Conservation (phyloP, 495 filamentous ascomycete genomes). For the Aspergillus homomorphus region DNA sequence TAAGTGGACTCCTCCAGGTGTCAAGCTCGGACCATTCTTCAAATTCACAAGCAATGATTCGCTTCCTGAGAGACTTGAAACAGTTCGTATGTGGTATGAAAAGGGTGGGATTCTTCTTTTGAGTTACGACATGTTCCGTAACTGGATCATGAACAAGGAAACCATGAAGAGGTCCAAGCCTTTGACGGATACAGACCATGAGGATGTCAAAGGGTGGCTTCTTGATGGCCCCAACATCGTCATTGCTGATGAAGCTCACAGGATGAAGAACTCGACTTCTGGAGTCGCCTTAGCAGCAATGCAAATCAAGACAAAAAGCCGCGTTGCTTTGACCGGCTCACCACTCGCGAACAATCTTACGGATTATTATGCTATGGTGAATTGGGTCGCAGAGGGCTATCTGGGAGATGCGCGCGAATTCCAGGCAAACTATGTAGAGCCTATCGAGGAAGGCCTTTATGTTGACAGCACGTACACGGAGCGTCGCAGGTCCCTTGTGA, state of each 20-base stretch:
- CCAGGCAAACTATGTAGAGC: slow-evolving; percentile 60
- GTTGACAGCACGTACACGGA: slow-evolving; percentile 55
- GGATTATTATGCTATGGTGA: slow-evolving; percentile 83
- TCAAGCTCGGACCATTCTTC: slow-evolving; percentile 47
- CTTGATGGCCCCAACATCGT: slow-evolving; percentile 65
- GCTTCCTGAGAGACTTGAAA: slow-evolving; percentile 33
- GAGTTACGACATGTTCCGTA: slow-evolving; percentile 66
- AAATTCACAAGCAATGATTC: slow-evolving; percentile 42
- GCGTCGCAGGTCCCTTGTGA: slow-evolving; percentile 57
- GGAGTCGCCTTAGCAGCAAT: slow-evolving; percentile 50
- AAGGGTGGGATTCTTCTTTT: slow-evolving; percentile 72
- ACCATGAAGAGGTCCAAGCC: slow-evolving; percentile 16
- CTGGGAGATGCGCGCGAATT: slow-evolving; percentile 68
- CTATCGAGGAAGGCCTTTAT: slow-evolving; percentile 69
- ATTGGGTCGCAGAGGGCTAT: slow-evolving; percentile 82
- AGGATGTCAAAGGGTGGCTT: slow-evolving; percentile 45
- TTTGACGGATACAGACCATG: slow-evolving; percentile 35
- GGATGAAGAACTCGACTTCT: slow-evolving; percentile 60
- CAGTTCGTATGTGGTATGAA: slow-evolving; percentile 56
- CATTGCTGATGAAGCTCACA: slow-evolving; percentile 86
- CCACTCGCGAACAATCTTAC: slow-evolving; percentile 77
- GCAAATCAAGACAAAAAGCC: slow-evolving; percentile 61
- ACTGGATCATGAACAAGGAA: slow-evolving; percentile 37
- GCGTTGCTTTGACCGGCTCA: slow-evolving; percentile 86
- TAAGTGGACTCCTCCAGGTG: slow-evolving; percentile 58